phyloP scores from a whole-genome alignment of 208 protist genomes.

The Leishmania braziliensis region DNA sequence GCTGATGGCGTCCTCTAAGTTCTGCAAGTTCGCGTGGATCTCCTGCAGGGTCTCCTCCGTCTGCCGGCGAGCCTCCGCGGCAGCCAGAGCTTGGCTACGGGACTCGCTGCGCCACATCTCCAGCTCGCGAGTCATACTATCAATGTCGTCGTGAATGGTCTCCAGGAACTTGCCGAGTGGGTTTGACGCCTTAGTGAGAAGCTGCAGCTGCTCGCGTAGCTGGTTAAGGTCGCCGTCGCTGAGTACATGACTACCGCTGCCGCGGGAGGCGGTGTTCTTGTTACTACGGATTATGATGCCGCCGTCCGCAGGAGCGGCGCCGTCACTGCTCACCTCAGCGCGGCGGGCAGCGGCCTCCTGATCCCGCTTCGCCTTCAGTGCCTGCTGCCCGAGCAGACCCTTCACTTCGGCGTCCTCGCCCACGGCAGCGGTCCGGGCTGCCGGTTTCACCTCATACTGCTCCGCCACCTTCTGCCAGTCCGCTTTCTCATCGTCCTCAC shows the following conservation, averaged over 20 bases:
- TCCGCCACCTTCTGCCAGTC: constrained; percentile 87
- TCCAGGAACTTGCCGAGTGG: constrained; percentile 87
- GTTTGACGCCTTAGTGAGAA: constrained; percentile 90
- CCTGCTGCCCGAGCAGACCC: constrained; percentile 84
- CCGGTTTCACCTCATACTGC: constrained; percentile 58
- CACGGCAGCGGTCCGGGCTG: constrained; percentile 31
- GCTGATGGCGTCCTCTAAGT: constrained; percentile 84
- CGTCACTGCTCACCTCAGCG: constrained; percentile 17
- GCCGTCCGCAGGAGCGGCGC: constrained; percentile 31
- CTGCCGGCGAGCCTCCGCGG: constrained; percentile 74
- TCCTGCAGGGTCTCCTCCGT: constrained; percentile 86
- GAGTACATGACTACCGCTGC: constrained; percentile 39
- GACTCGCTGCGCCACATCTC: constrained; percentile 91
- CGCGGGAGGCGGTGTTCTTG: constrained; percentile 35
- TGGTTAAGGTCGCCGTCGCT: constrained; percentile 76
- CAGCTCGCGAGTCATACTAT: constrained; percentile 87
- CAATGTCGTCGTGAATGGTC: constrained; percentile 88
- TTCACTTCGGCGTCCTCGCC: constrained; percentile 64
- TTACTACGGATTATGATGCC: constrained; percentile 80
- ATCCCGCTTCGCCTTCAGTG: constrained; percentile 78
- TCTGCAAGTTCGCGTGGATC: constrained; percentile 79
- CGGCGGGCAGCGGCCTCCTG: constrained; percentile 59
- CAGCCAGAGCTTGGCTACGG: constrained; percentile 77
- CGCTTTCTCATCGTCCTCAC: constrained; percentile 45
- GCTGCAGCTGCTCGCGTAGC: constrained; percentile 87